Evolutionary conservation across 139 green algal species (phyloP).

Genomic region (Volvox reticuliferus): DNA sequence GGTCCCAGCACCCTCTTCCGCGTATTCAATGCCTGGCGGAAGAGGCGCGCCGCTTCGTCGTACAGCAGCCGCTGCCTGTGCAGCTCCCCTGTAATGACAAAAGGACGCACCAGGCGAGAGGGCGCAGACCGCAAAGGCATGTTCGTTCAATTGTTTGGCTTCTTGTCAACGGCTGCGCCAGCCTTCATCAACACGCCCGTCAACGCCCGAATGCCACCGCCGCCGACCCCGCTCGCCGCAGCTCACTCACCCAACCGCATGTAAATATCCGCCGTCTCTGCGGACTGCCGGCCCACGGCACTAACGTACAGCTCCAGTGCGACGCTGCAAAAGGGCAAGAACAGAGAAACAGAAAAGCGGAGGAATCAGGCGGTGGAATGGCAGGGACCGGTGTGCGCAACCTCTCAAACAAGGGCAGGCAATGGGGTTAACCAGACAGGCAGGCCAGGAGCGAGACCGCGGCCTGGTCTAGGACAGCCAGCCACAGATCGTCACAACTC

Average conservation of each 20-base stretch:
- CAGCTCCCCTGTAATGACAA: conserved; percentile 6
- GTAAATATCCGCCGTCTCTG: conserved; percentile 15
- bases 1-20: conserved; percentile 19
- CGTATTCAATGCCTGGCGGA: not conserved
- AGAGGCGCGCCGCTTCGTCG: conserved; percentile 33
- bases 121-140: not conserved
- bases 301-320: conserved; percentile 22
- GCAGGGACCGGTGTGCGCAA: not conserved
- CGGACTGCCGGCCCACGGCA: not conserved
- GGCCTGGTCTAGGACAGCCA: no score
- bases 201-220: no score
- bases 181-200: no score
- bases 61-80: conserved; percentile 19
- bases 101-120: not conserved
- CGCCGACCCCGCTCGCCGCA: no score
- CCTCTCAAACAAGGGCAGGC: no score
- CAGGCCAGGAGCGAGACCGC: no score
- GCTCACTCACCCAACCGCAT: conserved; percentile 26
- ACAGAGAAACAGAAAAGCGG: not conserved
- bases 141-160: no score
- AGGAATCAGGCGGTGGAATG: no score
- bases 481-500: no score
- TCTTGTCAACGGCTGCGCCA: no score
- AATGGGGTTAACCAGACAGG: no score
- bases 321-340: not conserved